Percentiles rank a stretch among this genome's conserved stretches.
These are phyloP conservation scores for Penicillium sp. DNA, from an alignment of 2,329 filamentous ascomycete genomes.

Conservation along the genomic window DNA sequence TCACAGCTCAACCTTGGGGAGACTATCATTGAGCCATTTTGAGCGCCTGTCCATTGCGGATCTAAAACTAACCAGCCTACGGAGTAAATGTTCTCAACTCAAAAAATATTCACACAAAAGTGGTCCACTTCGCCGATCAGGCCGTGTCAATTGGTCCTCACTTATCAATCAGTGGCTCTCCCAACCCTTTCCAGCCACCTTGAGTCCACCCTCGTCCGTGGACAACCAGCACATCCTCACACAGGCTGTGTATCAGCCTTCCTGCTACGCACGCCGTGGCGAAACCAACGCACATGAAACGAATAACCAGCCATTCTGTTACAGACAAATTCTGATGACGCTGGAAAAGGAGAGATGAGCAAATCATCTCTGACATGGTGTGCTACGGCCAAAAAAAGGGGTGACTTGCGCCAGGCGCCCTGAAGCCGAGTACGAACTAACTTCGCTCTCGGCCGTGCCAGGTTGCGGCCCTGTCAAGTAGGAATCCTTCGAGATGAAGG, in stretches of 20 bases:
- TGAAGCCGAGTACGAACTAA: background rate
- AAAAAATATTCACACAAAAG: background rate
- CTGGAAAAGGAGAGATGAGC: background rate
- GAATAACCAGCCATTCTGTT: background rate
- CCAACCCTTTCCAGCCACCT: conserved; percentile 1
- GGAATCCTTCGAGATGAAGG: background rate
- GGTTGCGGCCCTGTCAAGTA: background rate
- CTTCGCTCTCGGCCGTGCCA: background rate
- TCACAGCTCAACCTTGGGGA: background rate
- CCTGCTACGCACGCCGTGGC: conserved; percentile 4
- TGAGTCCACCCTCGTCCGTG: conserved; percentile 4
- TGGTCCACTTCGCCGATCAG: conserved; percentile 5
- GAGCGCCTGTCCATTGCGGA: background rate
- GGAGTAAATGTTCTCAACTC: background rate
- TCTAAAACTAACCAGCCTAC: background rate
- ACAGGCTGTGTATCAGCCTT: conserved; percentile 16
- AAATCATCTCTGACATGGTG: background rate
- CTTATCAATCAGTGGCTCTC: conserved; percentile 6
- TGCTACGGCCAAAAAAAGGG: background rate
- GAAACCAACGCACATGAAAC: conserved; percentile 6
- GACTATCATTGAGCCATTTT: background rate
- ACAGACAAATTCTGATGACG: background rate
- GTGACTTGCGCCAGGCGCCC: background rate
- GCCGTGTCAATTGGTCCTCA: background rate
- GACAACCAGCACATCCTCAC: conserved; percentile 1